Evolutionary conservation across 805 yeast genomes (phyloP).

Genomic region (Sugiyamaella valdiviana): DNA sequence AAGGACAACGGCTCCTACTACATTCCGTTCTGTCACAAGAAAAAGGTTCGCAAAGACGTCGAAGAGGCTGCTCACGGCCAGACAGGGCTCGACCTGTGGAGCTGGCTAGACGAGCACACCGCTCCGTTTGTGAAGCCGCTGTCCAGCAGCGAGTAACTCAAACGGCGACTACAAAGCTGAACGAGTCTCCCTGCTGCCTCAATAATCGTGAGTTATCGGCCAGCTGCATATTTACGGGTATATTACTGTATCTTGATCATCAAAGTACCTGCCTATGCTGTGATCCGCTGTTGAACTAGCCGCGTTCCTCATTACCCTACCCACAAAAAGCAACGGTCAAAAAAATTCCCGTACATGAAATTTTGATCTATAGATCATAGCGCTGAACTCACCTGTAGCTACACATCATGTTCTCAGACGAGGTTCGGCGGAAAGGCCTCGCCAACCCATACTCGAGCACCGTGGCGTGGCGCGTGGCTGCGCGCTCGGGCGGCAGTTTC

Average conservation of each 20-base stretch:
- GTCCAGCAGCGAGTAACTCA: too few relatives aligned
- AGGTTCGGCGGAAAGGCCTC: constrained; percentile 2
- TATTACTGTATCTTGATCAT: too few relatives aligned
- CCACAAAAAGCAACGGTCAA: not conserved
- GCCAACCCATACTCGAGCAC: constrained; percentile 8
- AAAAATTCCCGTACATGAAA: not conserved
- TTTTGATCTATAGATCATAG: not conserved
- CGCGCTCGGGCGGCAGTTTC: constrained; percentile 33
- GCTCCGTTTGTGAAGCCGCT: too few relatives aligned
- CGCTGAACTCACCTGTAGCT: not conserved
- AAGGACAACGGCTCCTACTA: constrained; percentile 33
- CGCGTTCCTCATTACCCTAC: too few relatives aligned
- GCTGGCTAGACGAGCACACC: constrained; percentile 29
- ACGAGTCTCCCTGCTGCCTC: too few relatives aligned
- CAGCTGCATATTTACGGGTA: too few relatives aligned
- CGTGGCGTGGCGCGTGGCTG: constrained; percentile 26
- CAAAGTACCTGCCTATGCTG: too few relatives aligned
- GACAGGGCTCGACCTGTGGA: constrained; percentile 33
- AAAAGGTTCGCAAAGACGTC: constrained; percentile 35
- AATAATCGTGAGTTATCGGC: too few relatives aligned
- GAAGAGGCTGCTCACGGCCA: constrained; percentile 30
- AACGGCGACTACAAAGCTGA: too few relatives aligned
- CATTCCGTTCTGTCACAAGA: constrained; percentile 41
- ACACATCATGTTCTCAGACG: not conserved
- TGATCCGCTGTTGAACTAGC: too few relatives aligned